phyloP scores from a whole-genome alignment of 129 eudicot species.

The Sambucus nigra region DNA sequence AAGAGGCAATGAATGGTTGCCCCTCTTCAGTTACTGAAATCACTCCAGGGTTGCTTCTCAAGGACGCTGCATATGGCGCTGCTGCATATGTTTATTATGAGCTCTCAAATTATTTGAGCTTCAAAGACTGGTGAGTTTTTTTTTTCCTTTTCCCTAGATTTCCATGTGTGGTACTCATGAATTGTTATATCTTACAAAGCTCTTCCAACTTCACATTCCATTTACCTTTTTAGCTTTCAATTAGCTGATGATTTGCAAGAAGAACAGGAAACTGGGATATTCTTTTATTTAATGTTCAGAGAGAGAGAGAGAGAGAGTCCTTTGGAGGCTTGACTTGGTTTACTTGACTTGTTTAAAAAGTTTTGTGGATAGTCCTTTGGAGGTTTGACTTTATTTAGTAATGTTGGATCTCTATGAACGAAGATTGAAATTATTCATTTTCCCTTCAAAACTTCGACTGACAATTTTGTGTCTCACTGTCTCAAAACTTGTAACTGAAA shows the following conservation, averaged over 20 bases:
- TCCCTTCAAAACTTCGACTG: too few relatives aligned
- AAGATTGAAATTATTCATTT: too few relatives aligned
- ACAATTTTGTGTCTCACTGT: too few relatives aligned
- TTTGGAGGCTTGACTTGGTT: too few relatives aligned
- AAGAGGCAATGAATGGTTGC: conserved; percentile 91
- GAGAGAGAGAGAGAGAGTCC: too few relatives aligned
- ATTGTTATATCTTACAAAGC: background rate
- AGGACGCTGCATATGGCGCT: conserved; percentile 98
- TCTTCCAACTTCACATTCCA: background rate
- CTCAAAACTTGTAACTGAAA: too few relatives aligned
- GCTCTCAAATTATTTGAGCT: conserved; percentile 90
- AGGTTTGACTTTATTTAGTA: too few relatives aligned
- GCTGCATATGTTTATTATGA: conserved; percentile 96
- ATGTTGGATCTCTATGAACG: too few relatives aligned
- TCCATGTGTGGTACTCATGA: background rate
- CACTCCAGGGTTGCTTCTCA: conserved; percentile 73
- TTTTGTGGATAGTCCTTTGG: too few relatives aligned
- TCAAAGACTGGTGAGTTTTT: conserved; percentile 73
- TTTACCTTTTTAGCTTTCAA: background rate
- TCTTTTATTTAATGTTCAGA: too few relatives aligned
- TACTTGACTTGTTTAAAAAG: too few relatives aligned
- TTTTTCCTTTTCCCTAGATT: conserved; percentile 2
- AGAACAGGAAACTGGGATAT: too few relatives aligned
- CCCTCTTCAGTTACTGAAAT: conserved; percentile 86
- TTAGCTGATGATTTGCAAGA: background rate